These are phyloP conservation scores for Luffa acutangula DNA, from an alignment of 306 rosid genomes.

Conservation along the genomic window DNA sequence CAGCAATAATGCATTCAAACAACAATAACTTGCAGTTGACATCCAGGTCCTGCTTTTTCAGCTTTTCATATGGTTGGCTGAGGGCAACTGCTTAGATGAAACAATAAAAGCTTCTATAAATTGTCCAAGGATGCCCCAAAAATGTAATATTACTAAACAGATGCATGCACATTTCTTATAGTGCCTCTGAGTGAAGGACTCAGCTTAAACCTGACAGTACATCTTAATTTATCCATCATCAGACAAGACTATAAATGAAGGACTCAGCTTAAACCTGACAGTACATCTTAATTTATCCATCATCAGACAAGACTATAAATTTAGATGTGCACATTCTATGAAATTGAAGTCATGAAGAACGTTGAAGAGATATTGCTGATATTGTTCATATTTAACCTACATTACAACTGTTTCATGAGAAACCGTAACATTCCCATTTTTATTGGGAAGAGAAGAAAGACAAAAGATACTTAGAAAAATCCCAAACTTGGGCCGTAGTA, in stretches of 20 bases:
- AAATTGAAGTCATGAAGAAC: not conserved
- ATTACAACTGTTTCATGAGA: constrained; percentile 2
- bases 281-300: too few species aligned
- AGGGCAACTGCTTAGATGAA: not conserved
- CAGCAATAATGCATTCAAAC: not conserved
- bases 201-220: too few species aligned
- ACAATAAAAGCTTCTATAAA: not conserved
- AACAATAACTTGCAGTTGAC: not conserved
- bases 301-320: too few species aligned
- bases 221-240: too few species aligned
- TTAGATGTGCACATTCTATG: too few species aligned
- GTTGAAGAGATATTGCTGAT: not conserved
- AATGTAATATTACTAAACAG: too few species aligned
- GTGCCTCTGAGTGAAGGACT: not conserved
- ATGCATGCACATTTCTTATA: not conserved
- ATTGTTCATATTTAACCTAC: not conserved
- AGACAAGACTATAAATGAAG: too few species aligned
- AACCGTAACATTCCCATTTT: constrained; percentile 5
- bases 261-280: too few species aligned
- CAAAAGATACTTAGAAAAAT: not conserved
- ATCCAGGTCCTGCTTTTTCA: not conserved
- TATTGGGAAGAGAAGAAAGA: constrained; percentile 8
- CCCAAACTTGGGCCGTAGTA: not conserved
- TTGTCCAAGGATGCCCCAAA: not conserved
- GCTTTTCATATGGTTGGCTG: not conserved